A percentile compares a stretch with the other conserved stretches of the same genome.
These are phyloP conservation scores for Zasmidium cellare DNA, from an alignment of 2,329 filamentous ascomycete species.

Conservation along the genomic window DNA sequence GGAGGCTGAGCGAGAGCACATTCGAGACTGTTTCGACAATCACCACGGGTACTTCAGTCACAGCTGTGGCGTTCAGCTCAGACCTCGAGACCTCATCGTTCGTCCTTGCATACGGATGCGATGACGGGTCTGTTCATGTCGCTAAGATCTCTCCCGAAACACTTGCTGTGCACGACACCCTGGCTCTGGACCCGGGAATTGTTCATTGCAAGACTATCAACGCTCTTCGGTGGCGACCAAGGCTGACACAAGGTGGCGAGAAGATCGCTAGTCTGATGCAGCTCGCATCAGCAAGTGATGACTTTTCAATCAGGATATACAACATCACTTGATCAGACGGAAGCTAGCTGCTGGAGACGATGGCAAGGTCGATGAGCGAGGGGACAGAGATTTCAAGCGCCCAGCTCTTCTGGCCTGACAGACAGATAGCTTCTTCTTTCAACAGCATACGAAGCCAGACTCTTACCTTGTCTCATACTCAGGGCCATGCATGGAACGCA, in stretches of 20 bases:
- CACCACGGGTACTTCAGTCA: conserved; percentile 30
- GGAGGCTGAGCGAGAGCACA: conserved; percentile 40
- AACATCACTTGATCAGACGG: conserved; percentile 10
- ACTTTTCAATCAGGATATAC: conserved; percentile 41
- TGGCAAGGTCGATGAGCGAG: too few species aligned
- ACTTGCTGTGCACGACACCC: conserved; percentile 10
- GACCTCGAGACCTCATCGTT: background rate
- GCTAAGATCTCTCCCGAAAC: conserved; percentile 9
- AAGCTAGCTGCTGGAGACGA: too few species aligned
- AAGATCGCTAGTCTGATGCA: too few species aligned
- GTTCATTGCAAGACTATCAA: conserved; percentile 29
- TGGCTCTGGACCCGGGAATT: conserved; percentile 13
- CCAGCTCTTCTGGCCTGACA: too few species aligned
- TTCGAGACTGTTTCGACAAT: conserved; percentile 28
- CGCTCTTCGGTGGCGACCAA: conserved; percentile 33
- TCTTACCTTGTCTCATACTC: too few species aligned
- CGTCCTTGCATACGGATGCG: conserved; percentile 30
- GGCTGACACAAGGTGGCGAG: too few species aligned
- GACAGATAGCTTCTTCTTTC: too few species aligned
- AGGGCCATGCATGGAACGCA: too few species aligned
- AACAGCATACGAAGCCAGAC: too few species aligned
- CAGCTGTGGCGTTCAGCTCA: conserved; percentile 33
- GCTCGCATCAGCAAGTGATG: conserved; percentile 44
- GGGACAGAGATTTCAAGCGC: too few species aligned
- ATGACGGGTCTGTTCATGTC: conserved; percentile 29